Percentiles rank a stretch among this genome's conserved stretches.
Evolutionary conservation across 176 grass and related monocot species (phyloP).

Genomic region (Calamus simplicifolius): DNA sequence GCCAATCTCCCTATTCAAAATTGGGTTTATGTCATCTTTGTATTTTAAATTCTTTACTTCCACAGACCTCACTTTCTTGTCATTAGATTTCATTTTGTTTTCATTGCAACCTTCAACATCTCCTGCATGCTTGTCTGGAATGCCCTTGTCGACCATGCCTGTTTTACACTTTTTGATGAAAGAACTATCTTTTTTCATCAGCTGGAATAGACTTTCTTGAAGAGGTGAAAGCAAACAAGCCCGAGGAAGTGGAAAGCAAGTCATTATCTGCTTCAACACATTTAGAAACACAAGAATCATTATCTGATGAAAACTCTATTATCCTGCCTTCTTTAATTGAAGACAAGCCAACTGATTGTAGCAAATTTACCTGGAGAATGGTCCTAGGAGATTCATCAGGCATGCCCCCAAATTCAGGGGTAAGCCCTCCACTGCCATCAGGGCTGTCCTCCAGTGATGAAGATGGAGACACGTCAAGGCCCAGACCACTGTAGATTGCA

Average conservation of each 20-base stretch:
- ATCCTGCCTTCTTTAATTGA: too few relatives aligned
- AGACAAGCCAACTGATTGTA: background rate
- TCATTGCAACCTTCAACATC: slow-evolving; percentile 34
- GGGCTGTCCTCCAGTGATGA: slow-evolving; percentile 81
- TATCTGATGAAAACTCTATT: too few relatives aligned
- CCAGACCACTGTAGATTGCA: slow-evolving; percentile 83
- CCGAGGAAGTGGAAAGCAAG: slow-evolving; percentile 62
- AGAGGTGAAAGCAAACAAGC: slow-evolving; percentile 69
- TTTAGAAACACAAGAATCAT: too few relatives aligned
- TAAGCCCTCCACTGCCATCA: slow-evolving; percentile 39
- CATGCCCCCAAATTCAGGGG: slow-evolving; percentile 46
- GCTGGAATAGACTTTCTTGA: slow-evolving; percentile 36
- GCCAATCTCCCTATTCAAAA: slow-evolving; percentile 40
- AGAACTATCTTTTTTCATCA: slow-evolving; percentile 49
- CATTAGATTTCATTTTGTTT: slow-evolving; percentile 49
- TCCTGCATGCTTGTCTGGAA: slow-evolving; percentile 25
- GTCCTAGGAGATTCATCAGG: slow-evolving; percentile 68
- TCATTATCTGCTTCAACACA: slow-evolving; percentile 62
- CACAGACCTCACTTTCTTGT: slow-evolving; percentile 36
- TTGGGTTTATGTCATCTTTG: slow-evolving; percentile 26
- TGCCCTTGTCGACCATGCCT: slow-evolving; percentile 24
- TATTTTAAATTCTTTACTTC: slow-evolving; percentile 41
- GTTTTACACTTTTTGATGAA: slow-evolving; percentile 43
- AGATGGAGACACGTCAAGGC: slow-evolving; percentile 87
- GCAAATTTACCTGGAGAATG: slow-evolving; percentile 80